A percentile compares a stretch with the other conserved stretches of the same genome.
These are phyloP conservation scores for Dalechampia spathulata DNA, from an alignment of 441 rosid genomes.

Conservation along the genomic window DNA sequence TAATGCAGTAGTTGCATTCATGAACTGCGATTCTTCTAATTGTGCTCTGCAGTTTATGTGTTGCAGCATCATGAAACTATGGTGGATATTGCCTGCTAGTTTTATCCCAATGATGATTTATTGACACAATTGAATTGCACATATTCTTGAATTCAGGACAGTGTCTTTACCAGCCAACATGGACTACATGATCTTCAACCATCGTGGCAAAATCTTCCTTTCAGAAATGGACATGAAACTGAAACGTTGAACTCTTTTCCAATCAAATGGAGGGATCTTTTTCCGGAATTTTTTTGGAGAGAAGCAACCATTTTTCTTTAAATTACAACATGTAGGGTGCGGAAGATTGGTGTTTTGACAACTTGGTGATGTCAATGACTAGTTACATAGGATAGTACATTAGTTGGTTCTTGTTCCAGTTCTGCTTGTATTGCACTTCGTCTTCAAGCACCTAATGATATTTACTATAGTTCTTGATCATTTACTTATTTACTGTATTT, in stretches of 20 bases:
- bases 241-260: slow-evolving; percentile 23
- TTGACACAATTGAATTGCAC: slow-evolving; percentile 5
- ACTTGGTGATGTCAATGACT: background rate
- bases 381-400: background rate
- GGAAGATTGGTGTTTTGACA: background rate
- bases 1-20: too few species aligned
- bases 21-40: too few species aligned
- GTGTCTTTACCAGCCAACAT: slow-evolving; percentile 68
- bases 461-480: too few species aligned
- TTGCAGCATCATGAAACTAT: too few species aligned
- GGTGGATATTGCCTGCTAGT: too few species aligned
- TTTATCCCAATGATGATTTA: background rate
- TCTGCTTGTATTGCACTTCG: too few species aligned
- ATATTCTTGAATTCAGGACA: slow-evolving; percentile 47
- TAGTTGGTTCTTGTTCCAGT: background rate
- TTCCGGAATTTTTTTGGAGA: background rate
- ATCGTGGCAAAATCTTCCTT: slow-evolving; percentile 62
- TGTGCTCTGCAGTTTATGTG: too few species aligned
- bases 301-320: background rate
- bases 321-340: background rate
- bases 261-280: background rate
- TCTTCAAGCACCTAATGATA: too few species aligned
- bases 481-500: too few species aligned
- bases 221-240: slow-evolving; percentile 50
- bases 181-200: slow-evolving; percentile 90